Percentiles rank a stretch among this genome's conserved stretches.
These are phyloP conservation scores for Zymoseptoria pseudotritici DNA, from an alignment of 2,329 filamentous ascomycete genomes.

Conservation along the genomic window DNA sequence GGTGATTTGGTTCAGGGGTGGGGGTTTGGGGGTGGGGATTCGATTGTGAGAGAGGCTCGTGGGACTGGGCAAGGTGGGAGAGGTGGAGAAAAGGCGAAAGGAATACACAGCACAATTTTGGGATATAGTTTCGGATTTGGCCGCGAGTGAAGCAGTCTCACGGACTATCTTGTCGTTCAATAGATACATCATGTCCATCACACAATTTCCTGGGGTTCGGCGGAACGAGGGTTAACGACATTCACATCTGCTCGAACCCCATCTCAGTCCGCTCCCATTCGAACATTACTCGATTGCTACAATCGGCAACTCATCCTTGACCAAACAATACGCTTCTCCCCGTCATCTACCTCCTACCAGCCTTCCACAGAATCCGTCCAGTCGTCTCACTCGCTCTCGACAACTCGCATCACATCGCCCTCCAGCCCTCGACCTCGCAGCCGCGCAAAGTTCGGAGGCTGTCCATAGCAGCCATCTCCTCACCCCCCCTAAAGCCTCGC, in stretches of 20 bases:
- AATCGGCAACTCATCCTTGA: too few species aligned
- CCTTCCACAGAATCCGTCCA: background rate
- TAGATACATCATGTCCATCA: too few species aligned
- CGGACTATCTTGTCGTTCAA: too few species aligned
- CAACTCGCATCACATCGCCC: background rate
- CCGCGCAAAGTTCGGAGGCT: background rate
- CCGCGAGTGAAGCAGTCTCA: background rate
- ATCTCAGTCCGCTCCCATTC: too few species aligned
- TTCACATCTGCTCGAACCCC: too few species aligned
- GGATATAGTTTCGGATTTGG: background rate
- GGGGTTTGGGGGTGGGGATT: conserved; percentile 42
- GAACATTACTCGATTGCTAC: too few species aligned
- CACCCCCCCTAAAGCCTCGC: too few species aligned
- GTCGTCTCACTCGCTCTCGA: background rate
- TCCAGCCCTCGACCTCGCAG: background rate
- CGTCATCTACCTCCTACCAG: background rate
- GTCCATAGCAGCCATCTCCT: background rate
- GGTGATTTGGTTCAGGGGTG: conserved; percentile 49
- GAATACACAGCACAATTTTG: background rate
- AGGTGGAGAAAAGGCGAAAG: too few species aligned
- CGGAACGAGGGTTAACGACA: too few species aligned
- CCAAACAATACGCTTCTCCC: background rate
- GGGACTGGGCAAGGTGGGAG: background rate
- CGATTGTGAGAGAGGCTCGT: conserved; percentile 28
- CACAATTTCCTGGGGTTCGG: too few species aligned